Percentiles rank a stretch among this genome's conserved stretches.
These are phyloP conservation scores for Diplotaxis tenuifolia DNA, from an alignment of 345 rosid species.

Conservation along the genomic window DNA sequence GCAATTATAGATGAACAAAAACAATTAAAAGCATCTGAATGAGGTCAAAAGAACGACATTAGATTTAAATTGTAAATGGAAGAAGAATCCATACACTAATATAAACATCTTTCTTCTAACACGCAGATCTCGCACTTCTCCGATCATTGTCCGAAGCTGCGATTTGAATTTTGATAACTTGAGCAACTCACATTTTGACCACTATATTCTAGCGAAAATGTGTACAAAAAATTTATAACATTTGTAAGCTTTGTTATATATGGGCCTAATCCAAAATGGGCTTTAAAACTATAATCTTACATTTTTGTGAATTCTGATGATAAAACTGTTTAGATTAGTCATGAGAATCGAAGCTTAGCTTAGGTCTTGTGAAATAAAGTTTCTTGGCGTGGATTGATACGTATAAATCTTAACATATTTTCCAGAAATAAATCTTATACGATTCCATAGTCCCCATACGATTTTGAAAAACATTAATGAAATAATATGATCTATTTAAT, in stretches of 20 bases:
- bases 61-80: too few relatives aligned
- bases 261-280: conserved; percentile 18
- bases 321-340: neutral
- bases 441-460: too few relatives aligned
- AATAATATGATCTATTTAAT: too few relatives aligned
- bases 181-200: conserved; percentile 64
- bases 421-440: too few relatives aligned
- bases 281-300: neutral
- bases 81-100: neutral
- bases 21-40: neutral
- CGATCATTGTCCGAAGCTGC: conserved; percentile 61
- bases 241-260: neutral
- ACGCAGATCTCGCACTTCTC: conserved; percentile 64
- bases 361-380: too few relatives aligned
- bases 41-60: conserved; percentile 3
- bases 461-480: too few relatives aligned
- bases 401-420: too few relatives aligned
- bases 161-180: conserved; percentile 71
- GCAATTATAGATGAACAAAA: too few relatives aligned
- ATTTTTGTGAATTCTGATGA: neutral
- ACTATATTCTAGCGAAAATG: conserved; percentile 20
- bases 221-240: too few relatives aligned
- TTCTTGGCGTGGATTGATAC: too few relatives aligned
- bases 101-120: conserved; percentile 40
- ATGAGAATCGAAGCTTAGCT: too few relatives aligned